These are phyloP conservation scores for Tephrocybe sp. DNA, from an alignment of 768 basidiomycete species.

Conservation along the genomic window DNA sequence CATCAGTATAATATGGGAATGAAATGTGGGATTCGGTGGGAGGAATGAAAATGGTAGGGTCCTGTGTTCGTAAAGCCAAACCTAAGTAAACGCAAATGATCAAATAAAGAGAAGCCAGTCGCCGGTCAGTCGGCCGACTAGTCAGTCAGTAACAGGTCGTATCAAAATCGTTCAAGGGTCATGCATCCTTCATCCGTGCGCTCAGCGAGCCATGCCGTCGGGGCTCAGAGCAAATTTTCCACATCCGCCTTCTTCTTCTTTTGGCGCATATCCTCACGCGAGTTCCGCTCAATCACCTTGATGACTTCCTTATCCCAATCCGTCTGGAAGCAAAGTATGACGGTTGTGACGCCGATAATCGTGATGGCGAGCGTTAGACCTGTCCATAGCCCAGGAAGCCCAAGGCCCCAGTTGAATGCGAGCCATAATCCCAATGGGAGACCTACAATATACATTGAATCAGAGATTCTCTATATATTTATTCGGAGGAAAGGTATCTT, in stretches of 20 bases:
- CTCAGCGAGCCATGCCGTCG: too few species aligned
- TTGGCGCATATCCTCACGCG: not conserved
- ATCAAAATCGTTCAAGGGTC: too few species aligned
- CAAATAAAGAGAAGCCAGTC: too few species aligned
- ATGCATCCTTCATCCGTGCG: too few species aligned
- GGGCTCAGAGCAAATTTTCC: not conserved
- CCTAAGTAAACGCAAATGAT: too few species aligned
- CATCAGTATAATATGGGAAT: too few species aligned
- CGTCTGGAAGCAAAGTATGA: slow-evolving; percentile 4
- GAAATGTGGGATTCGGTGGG: too few species aligned
- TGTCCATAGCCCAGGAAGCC: slow-evolving; percentile 9
- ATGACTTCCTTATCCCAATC: slow-evolving; percentile 10
- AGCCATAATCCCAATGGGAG: slow-evolving; percentile 2
- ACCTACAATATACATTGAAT: not conserved
- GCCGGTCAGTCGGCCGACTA: too few species aligned
- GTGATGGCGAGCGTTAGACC: slow-evolving; percentile 5
- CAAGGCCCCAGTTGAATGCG: slow-evolving; percentile 2
- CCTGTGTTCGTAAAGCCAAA: too few species aligned
- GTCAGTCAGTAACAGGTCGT: too few species aligned
- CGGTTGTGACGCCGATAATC: not conserved
- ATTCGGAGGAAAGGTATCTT: not conserved
- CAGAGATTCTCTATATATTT: not conserved
- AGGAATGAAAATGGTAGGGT: too few species aligned
- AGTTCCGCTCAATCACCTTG: slow-evolving; percentile 7
- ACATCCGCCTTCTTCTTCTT: not conserved